phyloP scores from a whole-genome alignment of 208 protist species.

The Acanthamoeba healyi region DNA sequence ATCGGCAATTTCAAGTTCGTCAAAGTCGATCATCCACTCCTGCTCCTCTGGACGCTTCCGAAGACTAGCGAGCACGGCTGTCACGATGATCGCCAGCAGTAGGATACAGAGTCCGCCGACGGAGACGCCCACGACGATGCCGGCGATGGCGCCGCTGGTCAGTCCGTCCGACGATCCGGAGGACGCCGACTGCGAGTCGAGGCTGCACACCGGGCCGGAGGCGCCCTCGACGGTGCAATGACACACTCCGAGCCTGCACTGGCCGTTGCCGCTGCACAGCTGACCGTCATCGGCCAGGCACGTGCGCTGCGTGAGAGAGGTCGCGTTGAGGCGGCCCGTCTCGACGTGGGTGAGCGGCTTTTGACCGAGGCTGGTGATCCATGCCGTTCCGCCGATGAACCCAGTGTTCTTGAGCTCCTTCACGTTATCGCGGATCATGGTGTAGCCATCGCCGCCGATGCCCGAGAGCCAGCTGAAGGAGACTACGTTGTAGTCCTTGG shows the following conservation, averaged over 20 bases:
- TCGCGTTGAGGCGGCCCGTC: not conserved
- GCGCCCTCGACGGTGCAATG: not conserved
- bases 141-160: not conserved
- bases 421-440: constrained; percentile 15
- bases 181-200: not conserved
- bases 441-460: constrained; percentile 20
- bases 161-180: not conserved
- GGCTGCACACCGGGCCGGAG: not conserved
- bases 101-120: not conserved
- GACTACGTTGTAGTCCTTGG: not conserved
- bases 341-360: not conserved
- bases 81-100: not conserved
- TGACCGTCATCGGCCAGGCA: not conserved
- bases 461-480: not conserved
- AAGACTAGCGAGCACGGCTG: not conserved
- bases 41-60: not conserved
- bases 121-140: not conserved
- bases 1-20: not conserved
- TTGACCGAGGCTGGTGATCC: not conserved
- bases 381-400: too few relatives aligned
- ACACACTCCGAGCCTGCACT: not conserved
- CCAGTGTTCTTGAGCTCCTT: not conserved
- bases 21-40: constrained; percentile 17
- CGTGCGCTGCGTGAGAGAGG: not conserved
- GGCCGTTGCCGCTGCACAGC: constrained; percentile 1